A percentile compares a stretch with the other conserved stretches of the same genome.
These are phyloP conservation scores for Crithidia sp. DNA, from an alignment of 208 protist genomes.

Conservation along the genomic window DNA sequence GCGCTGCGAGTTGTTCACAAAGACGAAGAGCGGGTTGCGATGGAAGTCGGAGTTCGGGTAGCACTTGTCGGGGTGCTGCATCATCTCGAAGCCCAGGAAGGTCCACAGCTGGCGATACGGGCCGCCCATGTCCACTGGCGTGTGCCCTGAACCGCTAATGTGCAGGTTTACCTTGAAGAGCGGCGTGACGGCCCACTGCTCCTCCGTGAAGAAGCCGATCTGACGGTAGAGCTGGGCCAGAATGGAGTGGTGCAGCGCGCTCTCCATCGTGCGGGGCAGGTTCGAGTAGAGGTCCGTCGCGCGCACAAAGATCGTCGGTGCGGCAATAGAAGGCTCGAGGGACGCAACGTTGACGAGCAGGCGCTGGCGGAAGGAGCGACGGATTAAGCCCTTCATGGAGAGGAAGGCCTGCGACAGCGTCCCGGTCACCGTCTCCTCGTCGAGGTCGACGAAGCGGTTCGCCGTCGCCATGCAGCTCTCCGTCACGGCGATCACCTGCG, in stretches of 20 bases:
- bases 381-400: conserved; percentile 83
- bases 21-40: conserved; percentile 87
- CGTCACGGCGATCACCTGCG: conserved; percentile 75
- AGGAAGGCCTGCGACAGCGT: conserved; percentile 79
- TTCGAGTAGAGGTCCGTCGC: conserved; percentile 78
- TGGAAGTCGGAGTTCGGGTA: conserved; percentile 86
- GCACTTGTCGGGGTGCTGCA: conserved; percentile 87
- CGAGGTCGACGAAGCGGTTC: conserved; percentile 86
- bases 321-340: conserved; percentile 48
- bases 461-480: conserved; percentile 91
- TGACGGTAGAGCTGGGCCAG: conserved; percentile 89
- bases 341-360: conserved; percentile 77
- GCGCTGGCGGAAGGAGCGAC: conserved; percentile 72
- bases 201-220: conserved; percentile 74
- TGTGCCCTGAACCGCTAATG: conserved; percentile 74
- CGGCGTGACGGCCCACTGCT: conserved; percentile 66
- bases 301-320: conserved; percentile 69
- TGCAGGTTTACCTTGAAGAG: conserved; percentile 89
- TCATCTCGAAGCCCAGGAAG: conserved; percentile 86
- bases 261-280: conserved; percentile 73
- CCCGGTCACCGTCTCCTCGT: conserved; percentile 69
- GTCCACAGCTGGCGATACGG: conserved; percentile 92
- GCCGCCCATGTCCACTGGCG: conserved; percentile 87
- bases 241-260: conserved; percentile 79
- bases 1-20: conserved; percentile 85